Conservation (phyloP, 106 monocot species). For the Vanilla planifolia region DNA sequence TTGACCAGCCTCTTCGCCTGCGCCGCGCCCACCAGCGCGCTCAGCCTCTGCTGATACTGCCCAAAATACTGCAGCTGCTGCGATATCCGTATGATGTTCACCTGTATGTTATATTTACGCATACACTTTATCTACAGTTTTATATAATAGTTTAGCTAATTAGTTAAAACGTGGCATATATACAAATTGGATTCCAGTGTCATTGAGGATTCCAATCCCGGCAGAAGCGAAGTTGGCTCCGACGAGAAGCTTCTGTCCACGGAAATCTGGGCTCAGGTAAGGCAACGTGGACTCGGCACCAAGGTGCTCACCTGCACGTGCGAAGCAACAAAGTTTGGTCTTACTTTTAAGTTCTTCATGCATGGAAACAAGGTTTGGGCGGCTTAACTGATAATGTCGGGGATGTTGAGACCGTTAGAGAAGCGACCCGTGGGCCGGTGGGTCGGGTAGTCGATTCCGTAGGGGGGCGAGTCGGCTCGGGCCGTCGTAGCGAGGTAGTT, state of each 20-base stretch:
- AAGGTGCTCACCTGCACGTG: slow-evolving; percentile 69
- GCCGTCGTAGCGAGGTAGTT: slow-evolving; percentile 65
- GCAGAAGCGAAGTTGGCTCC: slow-evolving; percentile 95
- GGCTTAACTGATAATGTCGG: slow-evolving; percentile 61
- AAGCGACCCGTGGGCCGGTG: slow-evolving; percentile 61
- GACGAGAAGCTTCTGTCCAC: slow-evolving; percentile 52
- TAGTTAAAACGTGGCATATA: neutral
- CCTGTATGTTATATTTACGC: slow-evolving; percentile 17
- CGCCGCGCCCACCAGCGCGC: slow-evolving; percentile 33
- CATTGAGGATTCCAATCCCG: slow-evolving; percentile 85
- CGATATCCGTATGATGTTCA: slow-evolving; percentile 65
- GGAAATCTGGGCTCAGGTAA: slow-evolving; percentile 71
- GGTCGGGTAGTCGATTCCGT: slow-evolving; percentile 66
- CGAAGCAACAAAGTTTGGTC: too few relatives aligned
- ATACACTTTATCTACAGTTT: too few relatives aligned
- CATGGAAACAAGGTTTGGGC: neutral
- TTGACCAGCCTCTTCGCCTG: slow-evolving; percentile 33
- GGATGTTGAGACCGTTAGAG: slow-evolving; percentile 80
- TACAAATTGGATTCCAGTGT: slow-evolving; percentile 94
- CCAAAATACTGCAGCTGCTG: slow-evolving; percentile 59
- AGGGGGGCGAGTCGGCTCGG: slow-evolving; percentile 56
- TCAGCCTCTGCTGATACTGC: slow-evolving; percentile 78
- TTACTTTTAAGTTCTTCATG: neutral
- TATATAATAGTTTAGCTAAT: too few relatives aligned
- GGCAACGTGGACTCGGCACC: slow-evolving; percentile 75